Base-by-base conservation (phyloP, 108 stramenopile species). In the Craspedostauros australis region DNA sequence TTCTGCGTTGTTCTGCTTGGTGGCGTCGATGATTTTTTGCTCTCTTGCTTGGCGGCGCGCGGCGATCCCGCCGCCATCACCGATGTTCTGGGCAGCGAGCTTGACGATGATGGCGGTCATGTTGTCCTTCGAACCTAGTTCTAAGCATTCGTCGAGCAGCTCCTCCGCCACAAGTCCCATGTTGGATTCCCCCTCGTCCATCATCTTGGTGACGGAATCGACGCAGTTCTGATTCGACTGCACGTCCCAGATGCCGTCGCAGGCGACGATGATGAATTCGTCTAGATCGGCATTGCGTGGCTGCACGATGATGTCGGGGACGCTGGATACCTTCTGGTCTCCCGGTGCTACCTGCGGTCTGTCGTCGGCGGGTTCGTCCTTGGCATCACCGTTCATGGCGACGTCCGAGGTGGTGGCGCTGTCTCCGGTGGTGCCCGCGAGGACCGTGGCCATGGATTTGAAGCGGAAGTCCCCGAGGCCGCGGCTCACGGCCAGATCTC, bases 221-320 rank as follows among this genome's bases (percentile, higher is more conserved):
- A 80, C 79, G 28, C 91, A 91, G 36, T 88, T 63, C 54, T 92
- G 76, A 20, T 77, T 79, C n/a, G 73, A 63, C 25, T 88, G 33
- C 2, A 95, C 92, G 60, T 98, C 97, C 97, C 95, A 98, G 29
- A 98, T 76, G 9, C 97, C 97, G 64, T 98, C 97, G 46, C 94
- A 87, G 0, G 91, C 95, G 9, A 98, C 34, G 19, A 87, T 64
- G 7, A 87, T 33, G 62, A 84, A 99, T 64, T 94, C 79, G 62
- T 97, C 94, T 20, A 71, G 54, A 9, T 52, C 48, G 6, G 43
- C 45, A 41, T 92, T 75, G 39, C 93, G 72, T 20, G 66, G 44
- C 8, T 79, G 55, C 3, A 86, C 77, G 4, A 77, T 27, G 55
- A 93, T 60, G 41, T 96, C 97, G 0, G 97, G 95, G 46, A 68